Conservation (phyloP, 139 green algal species). For the Chlorella sorokiniana region DNA sequence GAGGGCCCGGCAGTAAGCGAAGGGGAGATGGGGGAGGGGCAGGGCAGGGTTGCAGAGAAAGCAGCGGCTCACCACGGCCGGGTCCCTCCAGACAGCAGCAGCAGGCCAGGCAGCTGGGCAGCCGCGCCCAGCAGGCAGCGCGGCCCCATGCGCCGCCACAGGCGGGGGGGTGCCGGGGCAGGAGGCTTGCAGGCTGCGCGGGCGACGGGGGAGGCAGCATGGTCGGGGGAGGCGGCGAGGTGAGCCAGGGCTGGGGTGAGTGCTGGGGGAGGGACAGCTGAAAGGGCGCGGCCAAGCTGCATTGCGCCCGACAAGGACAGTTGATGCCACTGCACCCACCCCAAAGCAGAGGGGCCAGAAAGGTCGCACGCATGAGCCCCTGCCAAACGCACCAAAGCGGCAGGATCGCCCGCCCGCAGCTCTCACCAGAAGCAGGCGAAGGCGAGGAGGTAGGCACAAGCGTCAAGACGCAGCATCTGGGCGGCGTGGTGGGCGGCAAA, state of each 20-base stretch:
- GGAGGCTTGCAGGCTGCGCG: conserved; percentile 4
- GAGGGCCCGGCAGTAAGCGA: too few species aligned
- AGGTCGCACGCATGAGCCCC: too few species aligned
- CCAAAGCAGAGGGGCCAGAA: too few species aligned
- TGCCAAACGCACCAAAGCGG: background rate
- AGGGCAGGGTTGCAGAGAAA: background rate
- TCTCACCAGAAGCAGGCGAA: background rate
- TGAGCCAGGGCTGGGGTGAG: background rate
- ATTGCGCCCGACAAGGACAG: too few species aligned
- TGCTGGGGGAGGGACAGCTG: too few species aligned
- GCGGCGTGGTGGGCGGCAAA: background rate
- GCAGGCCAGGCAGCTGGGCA: background rate
- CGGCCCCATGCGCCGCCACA: background rate
- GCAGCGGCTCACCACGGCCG: background rate
- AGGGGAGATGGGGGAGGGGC: background rate
- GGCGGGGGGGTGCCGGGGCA: background rate
- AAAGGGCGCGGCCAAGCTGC: too few species aligned
- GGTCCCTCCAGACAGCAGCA: background rate
- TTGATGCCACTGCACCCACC: too few species aligned
- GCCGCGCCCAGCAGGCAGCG: background rate
- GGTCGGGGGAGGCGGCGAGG: background rate
- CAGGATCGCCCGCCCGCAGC: background rate
- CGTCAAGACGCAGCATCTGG: background rate
- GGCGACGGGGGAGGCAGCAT: background rate
- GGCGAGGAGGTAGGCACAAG: background rate